Percentiles rank a stretch among this genome's conserved stretches.
Conservation (phyloP, 768 basidiomycete species). For the Panus rudis region DNA sequence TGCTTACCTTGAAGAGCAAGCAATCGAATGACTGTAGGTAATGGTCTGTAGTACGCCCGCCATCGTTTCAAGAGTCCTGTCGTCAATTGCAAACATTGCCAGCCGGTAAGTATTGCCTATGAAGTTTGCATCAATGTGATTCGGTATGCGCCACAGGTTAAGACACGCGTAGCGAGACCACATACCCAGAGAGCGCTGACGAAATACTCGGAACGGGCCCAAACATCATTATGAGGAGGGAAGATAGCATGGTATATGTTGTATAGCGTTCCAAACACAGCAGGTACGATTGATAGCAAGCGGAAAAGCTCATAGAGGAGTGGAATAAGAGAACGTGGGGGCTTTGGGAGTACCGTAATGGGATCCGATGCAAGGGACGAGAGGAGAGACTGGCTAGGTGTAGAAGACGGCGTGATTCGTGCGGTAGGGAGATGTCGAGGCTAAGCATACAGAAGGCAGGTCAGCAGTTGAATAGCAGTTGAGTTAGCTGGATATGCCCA, state of each 20-base stretch:
- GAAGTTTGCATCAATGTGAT: background rate
- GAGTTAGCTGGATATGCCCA: too few relatives aligned
- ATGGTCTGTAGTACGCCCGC: slow-evolving; percentile 83
- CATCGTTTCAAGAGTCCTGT: slow-evolving; percentile 87
- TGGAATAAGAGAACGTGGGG: slow-evolving; percentile 42
- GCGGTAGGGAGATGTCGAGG: slow-evolving; percentile 64
- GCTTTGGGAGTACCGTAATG: slow-evolving; percentile 45
- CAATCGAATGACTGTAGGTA: slow-evolving; percentile 85
- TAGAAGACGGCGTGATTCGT: slow-evolving; percentile 40
- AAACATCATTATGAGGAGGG: slow-evolving; percentile 31
- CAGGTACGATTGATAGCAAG: slow-evolving; percentile 66
- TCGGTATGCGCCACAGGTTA: background rate
- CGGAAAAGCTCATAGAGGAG: slow-evolving; percentile 67
- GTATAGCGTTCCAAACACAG: slow-evolving; percentile 55
- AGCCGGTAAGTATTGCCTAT: slow-evolving; percentile 78
- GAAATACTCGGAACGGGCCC: slow-evolving; percentile 53
- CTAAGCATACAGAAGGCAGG: slow-evolving; percentile 25
- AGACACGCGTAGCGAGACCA: background rate
- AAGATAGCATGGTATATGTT: slow-evolving; percentile 49
- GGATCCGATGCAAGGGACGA: slow-evolving; percentile 27
- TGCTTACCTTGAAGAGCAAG: slow-evolving; percentile 69
- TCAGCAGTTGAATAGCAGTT: too few relatives aligned
- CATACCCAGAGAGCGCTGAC: slow-evolving; percentile 69
- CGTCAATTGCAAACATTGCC: slow-evolving; percentile 82
- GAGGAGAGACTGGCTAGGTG: slow-evolving; percentile 12